phyloP scores from a whole-genome alignment of 2,329 filamentous ascomycete genomes.

The Fusarium pseudocircinatum region DNA sequence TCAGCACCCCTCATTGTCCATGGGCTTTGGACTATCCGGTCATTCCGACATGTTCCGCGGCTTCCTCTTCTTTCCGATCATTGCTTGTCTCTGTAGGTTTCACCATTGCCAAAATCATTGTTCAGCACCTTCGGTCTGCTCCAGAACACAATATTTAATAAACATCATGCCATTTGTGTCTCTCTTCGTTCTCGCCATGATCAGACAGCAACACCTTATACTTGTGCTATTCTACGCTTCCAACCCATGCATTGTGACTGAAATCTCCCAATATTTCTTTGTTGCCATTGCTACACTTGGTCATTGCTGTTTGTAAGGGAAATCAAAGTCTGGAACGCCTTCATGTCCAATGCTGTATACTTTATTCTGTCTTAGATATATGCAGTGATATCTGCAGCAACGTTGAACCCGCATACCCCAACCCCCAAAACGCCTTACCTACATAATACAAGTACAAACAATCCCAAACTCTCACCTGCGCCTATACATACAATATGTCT shows the following conservation, averaged over 20 bases:
- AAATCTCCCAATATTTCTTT: not conserved
- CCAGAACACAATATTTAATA: constrained; percentile 17
- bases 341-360: constrained; percentile 13
- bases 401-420: constrained; percentile 18
- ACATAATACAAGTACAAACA: constrained; percentile 34
- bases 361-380: constrained; percentile 28
- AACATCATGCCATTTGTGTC: constrained; percentile 27
- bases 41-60: constrained; percentile 35
- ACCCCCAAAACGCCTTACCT: constrained; percentile 42
- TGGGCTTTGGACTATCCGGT: not conserved
- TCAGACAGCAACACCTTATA: not conserved
- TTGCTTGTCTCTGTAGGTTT: constrained; percentile 8
- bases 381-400: constrained; percentile 31
- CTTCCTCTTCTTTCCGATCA: constrained; percentile 19
- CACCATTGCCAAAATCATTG: constrained; percentile 9
- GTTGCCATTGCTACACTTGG: constrained; percentile 2
- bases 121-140: constrained; percentile 38
- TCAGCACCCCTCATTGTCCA: constrained; percentile 15
- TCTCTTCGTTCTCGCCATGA: constrained; percentile 1
- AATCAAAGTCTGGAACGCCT: not conserved
- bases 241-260: not conserved
- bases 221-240: constrained; percentile 5
- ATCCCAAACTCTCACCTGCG: constrained; percentile 25
- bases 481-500: constrained; percentile 28
- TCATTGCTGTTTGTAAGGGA: not conserved